These are phyloP conservation scores for Alternaria sp. DNA, from an alignment of 2,329 filamentous ascomycete genomes.

Conservation along the genomic window DNA sequence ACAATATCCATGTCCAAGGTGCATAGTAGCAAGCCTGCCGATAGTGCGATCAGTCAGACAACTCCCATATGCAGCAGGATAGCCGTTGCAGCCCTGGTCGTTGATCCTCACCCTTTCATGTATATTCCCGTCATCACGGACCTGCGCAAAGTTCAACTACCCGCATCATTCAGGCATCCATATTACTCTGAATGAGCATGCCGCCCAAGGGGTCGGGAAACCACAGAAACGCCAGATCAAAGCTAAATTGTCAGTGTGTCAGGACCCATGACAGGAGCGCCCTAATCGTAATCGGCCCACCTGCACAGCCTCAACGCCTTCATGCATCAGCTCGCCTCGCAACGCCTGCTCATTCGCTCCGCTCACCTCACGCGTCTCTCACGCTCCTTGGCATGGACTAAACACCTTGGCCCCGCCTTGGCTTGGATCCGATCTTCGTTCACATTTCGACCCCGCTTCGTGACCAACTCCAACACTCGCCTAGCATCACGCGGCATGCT, in stretches of 20 bases:
- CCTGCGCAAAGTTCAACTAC: slow-evolving; percentile 3
- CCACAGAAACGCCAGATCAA: slow-evolving; percentile 7
- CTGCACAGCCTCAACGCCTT: slow-evolving; percentile 47
- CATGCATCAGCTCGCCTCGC: slow-evolving; percentile 31
- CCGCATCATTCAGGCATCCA: slow-evolving; percentile 18
- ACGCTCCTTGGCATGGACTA: slow-evolving; percentile 15
- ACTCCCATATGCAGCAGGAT: slow-evolving; percentile 21
- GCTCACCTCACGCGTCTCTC: slow-evolving; percentile 21
- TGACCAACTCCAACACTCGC: slow-evolving; percentile 9
- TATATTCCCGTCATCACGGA: slow-evolving; percentile 8
- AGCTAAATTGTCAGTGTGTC: slow-evolving; percentile 23
- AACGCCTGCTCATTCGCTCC: slow-evolving; percentile 28
- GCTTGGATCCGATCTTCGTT: slow-evolving; percentile 1
- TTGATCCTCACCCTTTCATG: slow-evolving; percentile 14
- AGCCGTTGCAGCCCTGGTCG: slow-evolving; percentile 22
- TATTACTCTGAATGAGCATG: background rate
- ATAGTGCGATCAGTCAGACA: slow-evolving; percentile 22
- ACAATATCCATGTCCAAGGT: slow-evolving; percentile 19
- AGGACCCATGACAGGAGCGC: slow-evolving; percentile 17
- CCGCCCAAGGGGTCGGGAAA: slow-evolving; percentile 1
- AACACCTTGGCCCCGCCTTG: slow-evolving; percentile 26
- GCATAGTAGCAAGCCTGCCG: slow-evolving; percentile 20
- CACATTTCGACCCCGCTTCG: slow-evolving; percentile 15
- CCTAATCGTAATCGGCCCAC: slow-evolving; percentile 18
- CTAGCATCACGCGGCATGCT: slow-evolving; percentile 7